phyloP scores from a whole-genome alignment of 768 basidiomycete genomes.

The Termitomyces bulborhizus region DNA sequence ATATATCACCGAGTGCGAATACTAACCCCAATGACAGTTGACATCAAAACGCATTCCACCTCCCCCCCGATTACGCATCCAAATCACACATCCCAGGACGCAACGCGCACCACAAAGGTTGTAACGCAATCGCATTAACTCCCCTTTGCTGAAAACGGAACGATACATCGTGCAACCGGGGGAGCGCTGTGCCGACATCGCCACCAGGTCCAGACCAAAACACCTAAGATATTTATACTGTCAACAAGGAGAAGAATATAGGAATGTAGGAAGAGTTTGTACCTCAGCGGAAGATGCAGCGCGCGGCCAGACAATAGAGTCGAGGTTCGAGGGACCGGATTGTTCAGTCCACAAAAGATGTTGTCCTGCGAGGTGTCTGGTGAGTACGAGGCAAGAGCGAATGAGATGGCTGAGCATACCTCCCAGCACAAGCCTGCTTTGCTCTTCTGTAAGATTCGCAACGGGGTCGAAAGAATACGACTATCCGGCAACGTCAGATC shows the following conservation, averaged over 20 bases:
- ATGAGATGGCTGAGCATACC: constrained; percentile 31
- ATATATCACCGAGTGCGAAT: no score
- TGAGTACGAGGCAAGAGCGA: not conserved
- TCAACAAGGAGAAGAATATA: not conserved
- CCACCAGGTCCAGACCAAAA: constrained; percentile 66
- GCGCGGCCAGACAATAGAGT: constrained; percentile 66
- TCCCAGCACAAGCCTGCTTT: constrained; percentile 57
- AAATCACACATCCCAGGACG: constrained; percentile 30
- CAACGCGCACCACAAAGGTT: constrained; percentile 71
- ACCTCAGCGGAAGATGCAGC: constrained; percentile 64
- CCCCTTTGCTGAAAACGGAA: constrained; percentile 60
- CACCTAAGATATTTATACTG: constrained; percentile 22
- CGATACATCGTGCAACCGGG: constrained; percentile 60
- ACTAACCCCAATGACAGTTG: no score
- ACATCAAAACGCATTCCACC: no score
- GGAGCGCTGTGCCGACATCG: constrained; percentile 44
- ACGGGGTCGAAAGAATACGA: constrained; percentile 70
- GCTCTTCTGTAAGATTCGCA: constrained; percentile 44
- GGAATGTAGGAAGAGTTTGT: not conserved
- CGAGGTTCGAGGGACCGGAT: constrained; percentile 57
- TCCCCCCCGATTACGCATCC: constrained; percentile 4
- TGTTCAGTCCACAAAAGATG: constrained; percentile 75
- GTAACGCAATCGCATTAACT: constrained; percentile 51
- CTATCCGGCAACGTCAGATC: constrained; percentile 10
- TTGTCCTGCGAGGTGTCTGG: constrained; percentile 34